Evolutionary conservation across 495 filamentous ascomycete genomes (phyloP), one percentile per base, ranked within the genome.

Genomic region (Barbatosphaeria neglecta): DNA sequence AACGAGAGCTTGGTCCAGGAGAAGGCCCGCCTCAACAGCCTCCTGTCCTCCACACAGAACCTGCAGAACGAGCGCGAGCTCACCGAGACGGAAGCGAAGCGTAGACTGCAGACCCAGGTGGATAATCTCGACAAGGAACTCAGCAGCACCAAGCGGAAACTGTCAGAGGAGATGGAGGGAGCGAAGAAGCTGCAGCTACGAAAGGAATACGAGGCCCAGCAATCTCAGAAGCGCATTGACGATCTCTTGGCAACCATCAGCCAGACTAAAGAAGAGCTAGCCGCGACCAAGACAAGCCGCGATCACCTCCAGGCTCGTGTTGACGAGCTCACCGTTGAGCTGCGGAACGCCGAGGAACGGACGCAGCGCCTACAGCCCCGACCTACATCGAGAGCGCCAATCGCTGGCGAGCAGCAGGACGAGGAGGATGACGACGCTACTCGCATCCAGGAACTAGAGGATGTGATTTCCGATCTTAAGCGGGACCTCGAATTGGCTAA

Each of bases 31-130:
- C 79, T 97, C 2, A 92, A 94, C 58, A 77, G 73, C 37, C 65
- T 93, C 25, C 74, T 95, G 33, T 73, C 79, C 18, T 87, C 82
- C 50, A 74, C 95, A 22, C 88, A 97, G 51, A 88, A 78, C 4
- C 71, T 97, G 2, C 76, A 86, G 41, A 95, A 94, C 55, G 89
- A 97, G 62, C 87, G 87, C 23, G 89, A 97, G 49, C 75, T 90
- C 6, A 75, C 78, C 10, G 90, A 96, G 39, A 76, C 81, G 0
- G 92, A 98, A 60, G 80, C 73, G 23, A 80, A 82, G 41, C 81
- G 89, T 45, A 71, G 86, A 46, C 70, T 95, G 15, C 86, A 95
- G 54, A 65, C 68, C 20, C 84, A 81, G 43, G 74, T 84, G 17
- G 88, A 97, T 50, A 68, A 74, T 4, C 65, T 96, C 11, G 87